Evolutionary conservation across 352 stramenopile genomes (phyloP), one percentile per base, ranked within the genome.

Genomic region (Pythium sukuiense): DNA sequence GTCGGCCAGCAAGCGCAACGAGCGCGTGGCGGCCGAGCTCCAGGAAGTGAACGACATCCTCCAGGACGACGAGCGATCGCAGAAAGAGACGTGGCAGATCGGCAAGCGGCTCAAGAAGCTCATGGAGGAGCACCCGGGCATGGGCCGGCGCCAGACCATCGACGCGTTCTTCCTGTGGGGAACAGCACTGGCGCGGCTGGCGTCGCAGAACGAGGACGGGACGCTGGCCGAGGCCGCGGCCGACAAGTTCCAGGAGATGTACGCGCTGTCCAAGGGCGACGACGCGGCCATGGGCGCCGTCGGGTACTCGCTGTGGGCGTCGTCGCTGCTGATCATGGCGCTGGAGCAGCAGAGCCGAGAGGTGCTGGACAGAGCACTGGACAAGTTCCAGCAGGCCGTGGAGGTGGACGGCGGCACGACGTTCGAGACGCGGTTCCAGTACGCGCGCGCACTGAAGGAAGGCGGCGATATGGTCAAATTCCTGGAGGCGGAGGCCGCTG

Each of bases 191-290:
- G 77, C 86, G 41, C 84, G 86, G 6, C 67, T 95, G 16, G 84
- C 84, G 41, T 85, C 84, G 26, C 66, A 90, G 48, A 92, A 93
- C 55, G 86, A 92, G 49, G 84, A 95, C 65, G 76, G 80, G 63
- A 89, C 75, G 46, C 69, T 95, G 49, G 86, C 86, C 0, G 73
- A 83, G 54, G 86, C 84, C 7, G 86, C 86, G 3, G 80, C 76
- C 2, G 84, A 95, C 76, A 95, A 95, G 66, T 95, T 95, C 70
- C 63, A 92, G 59, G 71, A 93, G 53, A 93, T 93, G 77, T 50
- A 77, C 63, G n/a, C 68, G 54, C 65, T 90, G 2, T 78, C 80
- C 27, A 60, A 72, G 0, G 76, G 70, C 2, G 80, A 76, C 3
- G 82, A 89, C 61, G 79, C 75, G 2, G 81, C 81, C n/a, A 76